Conservation (phyloP, 805 yeast species). For the Yamadazyma olivae region DNA sequence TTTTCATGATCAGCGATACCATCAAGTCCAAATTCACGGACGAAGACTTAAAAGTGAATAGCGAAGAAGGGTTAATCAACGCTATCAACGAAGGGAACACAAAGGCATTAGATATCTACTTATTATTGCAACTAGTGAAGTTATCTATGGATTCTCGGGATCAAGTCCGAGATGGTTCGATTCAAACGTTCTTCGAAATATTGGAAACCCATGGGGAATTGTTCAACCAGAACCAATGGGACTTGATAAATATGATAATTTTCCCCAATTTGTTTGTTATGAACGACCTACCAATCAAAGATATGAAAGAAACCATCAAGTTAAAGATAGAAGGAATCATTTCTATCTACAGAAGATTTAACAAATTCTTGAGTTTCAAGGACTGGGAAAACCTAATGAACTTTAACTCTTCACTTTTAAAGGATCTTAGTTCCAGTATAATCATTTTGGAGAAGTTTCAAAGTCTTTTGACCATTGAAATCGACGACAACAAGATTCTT, state of each 20-base stretch:
- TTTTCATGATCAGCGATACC: constrained; percentile 88
- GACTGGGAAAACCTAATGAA: constrained; percentile 55
- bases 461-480: constrained; percentile 37
- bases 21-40: constrained; percentile 22
- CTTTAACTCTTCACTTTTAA: constrained; percentile 42
- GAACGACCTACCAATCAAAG: constrained; percentile 12
- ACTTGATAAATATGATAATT: constrained; percentile 60
- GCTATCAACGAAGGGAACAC: constrained; percentile 4
- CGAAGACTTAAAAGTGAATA: constrained; percentile 2
- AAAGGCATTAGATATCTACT: constrained; percentile 33
- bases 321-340: constrained; percentile 66
- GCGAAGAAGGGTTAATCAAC: constrained; percentile 8
- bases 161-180: constrained; percentile 86
- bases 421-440: constrained; percentile 46
- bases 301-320: constrained; percentile 60
- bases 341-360: constrained; percentile 53
- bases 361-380: constrained; percentile 21
- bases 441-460: constrained; percentile 54
- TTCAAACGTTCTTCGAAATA: constrained; percentile 83
- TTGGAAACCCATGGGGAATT: constrained; percentile 65
- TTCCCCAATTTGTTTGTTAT: constrained; percentile 32
- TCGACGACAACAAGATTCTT: constrained; percentile 13
- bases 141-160: constrained; percentile 64
- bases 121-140: constrained; percentile 58
- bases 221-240: constrained; percentile 60